Evolutionary conservation across 768 basidiomycete genomes (phyloP).

Genomic region (Amanita phalloides): DNA sequence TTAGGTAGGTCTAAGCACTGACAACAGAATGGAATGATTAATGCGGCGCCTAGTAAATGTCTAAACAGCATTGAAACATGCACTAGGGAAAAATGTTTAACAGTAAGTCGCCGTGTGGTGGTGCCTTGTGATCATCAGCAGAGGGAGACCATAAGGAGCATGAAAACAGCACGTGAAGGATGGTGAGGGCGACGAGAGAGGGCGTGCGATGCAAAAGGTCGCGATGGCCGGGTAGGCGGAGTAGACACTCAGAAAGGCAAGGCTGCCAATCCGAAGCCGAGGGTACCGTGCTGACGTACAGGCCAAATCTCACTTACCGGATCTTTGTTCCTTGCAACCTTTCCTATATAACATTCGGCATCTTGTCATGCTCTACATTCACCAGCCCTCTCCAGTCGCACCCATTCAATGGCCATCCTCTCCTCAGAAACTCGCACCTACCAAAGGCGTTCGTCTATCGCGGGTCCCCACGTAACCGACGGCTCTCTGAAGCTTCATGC

Average conservation of each 20-base stretch:
- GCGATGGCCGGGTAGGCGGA: neutral
- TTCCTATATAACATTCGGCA: constrained; percentile 4
- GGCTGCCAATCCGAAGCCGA: neutral
- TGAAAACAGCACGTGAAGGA: neutral
- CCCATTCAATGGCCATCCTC: constrained; percentile 17
- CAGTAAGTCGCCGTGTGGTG: neutral
- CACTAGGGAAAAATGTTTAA: neutral
- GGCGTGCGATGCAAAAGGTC: constrained; percentile 1
- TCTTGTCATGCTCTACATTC: neutral
- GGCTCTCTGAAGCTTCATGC: constrained; percentile 13
- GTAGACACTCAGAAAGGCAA: neutral
- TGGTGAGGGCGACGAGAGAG: neutral
- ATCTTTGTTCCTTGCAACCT: neutral
- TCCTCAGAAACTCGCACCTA: constrained; percentile 19
- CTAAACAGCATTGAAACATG: neutral
- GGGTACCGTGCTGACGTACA: neutral
- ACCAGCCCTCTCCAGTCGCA: constrained; percentile 4
- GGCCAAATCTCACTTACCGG: neutral
- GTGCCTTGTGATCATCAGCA: neutral
- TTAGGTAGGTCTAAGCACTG: neutral
- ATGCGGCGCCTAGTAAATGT: neutral
- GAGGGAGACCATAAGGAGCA: neutral
- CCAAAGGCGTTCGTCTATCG: constrained; percentile 17
- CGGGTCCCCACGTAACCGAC: constrained; percentile 13
- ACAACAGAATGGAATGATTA: neutral